These are phyloP conservation scores for Paramyrothecium roridum DNA, from an alignment of 2,329 filamentous ascomycete species.

Conservation along the genomic window DNA sequence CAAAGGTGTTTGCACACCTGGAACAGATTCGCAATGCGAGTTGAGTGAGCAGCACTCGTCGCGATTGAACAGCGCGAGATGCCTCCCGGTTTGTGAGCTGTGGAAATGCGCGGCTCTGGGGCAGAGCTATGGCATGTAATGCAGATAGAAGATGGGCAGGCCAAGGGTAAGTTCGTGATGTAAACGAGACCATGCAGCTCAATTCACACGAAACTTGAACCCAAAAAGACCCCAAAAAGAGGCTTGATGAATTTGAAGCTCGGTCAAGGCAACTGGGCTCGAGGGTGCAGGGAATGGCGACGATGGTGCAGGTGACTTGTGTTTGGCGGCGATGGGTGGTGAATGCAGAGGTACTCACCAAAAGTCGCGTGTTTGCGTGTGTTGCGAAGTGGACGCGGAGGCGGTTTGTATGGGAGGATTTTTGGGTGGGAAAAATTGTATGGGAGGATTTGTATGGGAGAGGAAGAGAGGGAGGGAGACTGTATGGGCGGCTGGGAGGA, in stretches of 20 bases:
- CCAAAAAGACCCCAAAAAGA: constrained; percentile 1
- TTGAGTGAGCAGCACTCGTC: constrained; percentile 7
- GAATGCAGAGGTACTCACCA: constrained; percentile 48
- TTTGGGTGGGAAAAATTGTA: constrained; percentile 56
- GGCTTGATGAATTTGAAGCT: background rate
- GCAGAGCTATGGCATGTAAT: constrained; percentile 8
- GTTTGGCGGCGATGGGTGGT: constrained; percentile 18
- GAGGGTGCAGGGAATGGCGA: constrained; percentile 1
- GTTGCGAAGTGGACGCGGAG: constrained; percentile 30
- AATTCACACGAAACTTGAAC: background rate
- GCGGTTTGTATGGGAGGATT: constrained; percentile 49
- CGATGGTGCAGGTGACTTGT: constrained; percentile 18
- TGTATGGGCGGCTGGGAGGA: constrained; percentile 46
- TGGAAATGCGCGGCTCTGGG: background rate
- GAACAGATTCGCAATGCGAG: constrained; percentile 7
- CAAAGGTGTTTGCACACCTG: constrained; percentile 16
- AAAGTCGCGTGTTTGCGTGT: constrained; percentile 32
- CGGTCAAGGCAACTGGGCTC: constrained; percentile 6
- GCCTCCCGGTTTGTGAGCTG: background rate
- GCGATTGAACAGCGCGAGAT: background rate
- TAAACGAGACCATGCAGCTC: background rate
- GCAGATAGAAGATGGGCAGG: constrained; percentile 9
- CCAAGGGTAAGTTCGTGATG: constrained; percentile 2
- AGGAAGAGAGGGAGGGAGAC: constrained; percentile 49
- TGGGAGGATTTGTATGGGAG: constrained; percentile 40